phyloP scores from a whole-genome alignment of 2,329 filamentous ascomycete species.

The Paracorniculantispora psalliotae region DNA sequence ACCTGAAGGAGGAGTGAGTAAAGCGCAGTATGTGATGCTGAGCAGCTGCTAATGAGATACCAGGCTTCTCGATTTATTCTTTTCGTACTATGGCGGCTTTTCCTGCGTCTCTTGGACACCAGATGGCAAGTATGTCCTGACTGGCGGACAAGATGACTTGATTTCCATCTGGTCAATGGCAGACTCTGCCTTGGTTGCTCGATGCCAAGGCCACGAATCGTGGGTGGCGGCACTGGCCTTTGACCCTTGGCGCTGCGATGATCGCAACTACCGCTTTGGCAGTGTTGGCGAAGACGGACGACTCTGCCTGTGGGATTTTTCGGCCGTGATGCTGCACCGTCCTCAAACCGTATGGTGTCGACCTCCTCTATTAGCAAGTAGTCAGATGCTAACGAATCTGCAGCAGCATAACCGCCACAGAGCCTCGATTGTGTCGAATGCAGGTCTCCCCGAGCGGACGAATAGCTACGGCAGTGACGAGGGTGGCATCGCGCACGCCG shows the following conservation, averaged over 20 bases:
- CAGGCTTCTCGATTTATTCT: conserved; percentile 80
- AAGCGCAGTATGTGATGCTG: too few relatives aligned
- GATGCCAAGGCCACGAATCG: conserved; percentile 91
- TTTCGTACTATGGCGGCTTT: conserved; percentile 89
- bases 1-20: conserved; percentile 77
- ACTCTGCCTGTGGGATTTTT: conserved; percentile 94
- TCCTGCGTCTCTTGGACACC: conserved; percentile 96
- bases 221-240: conserved; percentile 94
- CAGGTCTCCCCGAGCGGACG: conserved; percentile 54
- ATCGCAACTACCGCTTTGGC: conserved; percentile 90
- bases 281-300: conserved; percentile 93
- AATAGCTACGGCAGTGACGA: conserved; percentile 50
- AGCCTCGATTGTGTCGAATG: conserved; percentile 50
- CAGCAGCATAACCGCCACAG: conserved; percentile 31
- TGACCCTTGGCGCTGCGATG: conserved; percentile 95
- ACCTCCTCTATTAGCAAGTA: conserved; percentile 14
- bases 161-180: conserved; percentile 92
- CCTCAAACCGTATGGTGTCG: conserved; percentile 68
- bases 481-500: conserved; percentile 65
- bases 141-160: conserved; percentile 91
- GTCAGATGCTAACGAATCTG: conserved; percentile 1
- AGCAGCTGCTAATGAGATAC: not conserved
- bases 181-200: conserved; percentile 78
- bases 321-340: conserved; percentile 88
- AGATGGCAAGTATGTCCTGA: conserved; percentile 91